Conservation (phyloP, 768 basidiomycete species). For the Aureoboletus auriporus region DNA sequence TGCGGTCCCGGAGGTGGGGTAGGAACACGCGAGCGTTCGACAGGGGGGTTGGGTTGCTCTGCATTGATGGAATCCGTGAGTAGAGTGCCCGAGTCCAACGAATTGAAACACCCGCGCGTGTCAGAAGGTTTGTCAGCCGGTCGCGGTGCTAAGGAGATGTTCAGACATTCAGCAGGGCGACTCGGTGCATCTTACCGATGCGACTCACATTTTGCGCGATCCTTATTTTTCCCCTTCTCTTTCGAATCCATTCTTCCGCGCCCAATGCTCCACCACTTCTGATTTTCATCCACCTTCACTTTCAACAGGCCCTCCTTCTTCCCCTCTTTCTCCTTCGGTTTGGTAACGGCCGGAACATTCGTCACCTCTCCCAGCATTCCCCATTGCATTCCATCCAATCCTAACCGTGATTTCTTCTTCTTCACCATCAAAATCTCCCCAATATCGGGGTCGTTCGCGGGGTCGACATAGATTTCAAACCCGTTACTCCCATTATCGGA, state of each 20-base stretch:
- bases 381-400: slow-evolving; percentile 51
- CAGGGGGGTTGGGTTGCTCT: slow-evolving; percentile 13
- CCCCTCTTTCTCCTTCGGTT: slow-evolving; percentile 34
- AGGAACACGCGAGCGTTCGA: slow-evolving; percentile 12
- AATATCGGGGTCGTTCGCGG: slow-evolving; percentile 57
- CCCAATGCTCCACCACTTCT: slow-evolving; percentile 83
- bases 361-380: slow-evolving; percentile 61
- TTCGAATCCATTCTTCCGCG: slow-evolving; percentile 72
- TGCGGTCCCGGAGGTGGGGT: slow-evolving; percentile 30
- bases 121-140: slow-evolving; percentile 32
- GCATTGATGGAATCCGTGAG: slow-evolving; percentile 23
- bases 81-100: slow-evolving; percentile 46
- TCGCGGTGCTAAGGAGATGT: slow-evolving; percentile 39
- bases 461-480: slow-evolving; percentile 72
- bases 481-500: slow-evolving; percentile 37
- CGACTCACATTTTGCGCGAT: slow-evolving; percentile 33
- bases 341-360: slow-evolving; percentile 39
- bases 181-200: background rate
- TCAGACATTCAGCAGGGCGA: slow-evolving; percentile 9
- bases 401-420: slow-evolving; percentile 68
- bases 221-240: slow-evolving; percentile 48
- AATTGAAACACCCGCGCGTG: slow-evolving; percentile 56
- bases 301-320: slow-evolving; percentile 33
- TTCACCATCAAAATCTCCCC: slow-evolving; percentile 71
- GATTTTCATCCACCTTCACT: slow-evolving; percentile 44